Base-by-base conservation (phyloP, 371 early-diverging fungal species). In the Nosema muscidifuracis region DNA sequence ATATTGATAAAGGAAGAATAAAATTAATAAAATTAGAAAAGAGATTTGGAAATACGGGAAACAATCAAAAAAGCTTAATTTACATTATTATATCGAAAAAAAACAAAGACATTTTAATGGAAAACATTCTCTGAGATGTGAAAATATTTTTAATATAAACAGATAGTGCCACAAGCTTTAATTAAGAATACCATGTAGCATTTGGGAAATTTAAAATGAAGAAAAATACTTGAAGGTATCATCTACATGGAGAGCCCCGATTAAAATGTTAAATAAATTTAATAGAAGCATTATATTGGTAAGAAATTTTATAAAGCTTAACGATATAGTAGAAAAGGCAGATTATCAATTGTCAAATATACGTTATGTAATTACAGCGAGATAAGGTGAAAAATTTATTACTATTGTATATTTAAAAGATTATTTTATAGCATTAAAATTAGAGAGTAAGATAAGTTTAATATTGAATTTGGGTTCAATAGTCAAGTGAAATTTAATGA, bases 401-500 rank as follows among this genome's bases (percentile, higher is more conserved):
- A 66, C 75, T 50, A 28, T 65, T 6, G 9, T 76, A 53, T 76
- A 76, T 56, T 58, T 76, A 43, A 73, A 76, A 65, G 75, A 76
- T 40, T 12, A 15, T 76, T 50, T 56, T 65, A 40, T 68, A 61
- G 58, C 4, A 75, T 76, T 26, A 38, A 50, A 26, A 65, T 73
- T 16, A 31, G 6, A 33, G 66, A 73, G 40, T 30, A 65, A 15
- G 51, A 73, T 55, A 65, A 47, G 24, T 10, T 67, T 30, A 76
- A 76, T 38, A 76, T 76, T 20, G 77, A 70, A 16, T 76, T 76
- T 33, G 28, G 67, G 28, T 40, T 65, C 24, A 47, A 42, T 24
- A 16, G 55, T 4, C 4, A 33, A 9, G 26, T 74, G 51, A 43
- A 61, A 51, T 44, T 31, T 22, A 10, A 74, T 77, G 36, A 31